These are phyloP conservation scores for Amaranthus tricolor DNA, from an alignment of 179 eudicot species.

Conservation along the genomic window DNA sequence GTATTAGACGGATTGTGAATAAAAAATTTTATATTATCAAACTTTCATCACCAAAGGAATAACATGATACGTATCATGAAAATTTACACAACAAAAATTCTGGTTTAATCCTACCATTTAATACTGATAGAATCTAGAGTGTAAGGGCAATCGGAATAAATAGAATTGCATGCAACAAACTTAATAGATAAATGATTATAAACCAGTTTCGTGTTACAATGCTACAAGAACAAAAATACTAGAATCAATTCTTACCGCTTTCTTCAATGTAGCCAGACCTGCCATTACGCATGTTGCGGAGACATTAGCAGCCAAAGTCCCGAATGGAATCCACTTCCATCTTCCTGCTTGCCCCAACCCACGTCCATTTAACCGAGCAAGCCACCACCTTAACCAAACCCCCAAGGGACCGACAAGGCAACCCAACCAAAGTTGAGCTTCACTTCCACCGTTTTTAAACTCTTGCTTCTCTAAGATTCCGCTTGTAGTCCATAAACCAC, in stretches of 20 bases:
- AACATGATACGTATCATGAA: too few species aligned
- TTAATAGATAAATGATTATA: background rate
- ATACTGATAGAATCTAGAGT: background rate
- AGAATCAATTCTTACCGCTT: slow-evolving; percentile 42
- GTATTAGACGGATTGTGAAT: too few species aligned
- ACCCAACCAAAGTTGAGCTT: slow-evolving; percentile 67
- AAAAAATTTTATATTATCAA: too few species aligned
- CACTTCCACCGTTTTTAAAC: slow-evolving; percentile 45
- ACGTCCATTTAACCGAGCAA: slow-evolving; percentile 73
- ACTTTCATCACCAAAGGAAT: too few species aligned
- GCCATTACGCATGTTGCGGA: slow-evolving; percentile 84
- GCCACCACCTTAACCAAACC: slow-evolving; percentile 83
- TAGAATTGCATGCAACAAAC: background rate
- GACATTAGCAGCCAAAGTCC: slow-evolving; percentile 74
- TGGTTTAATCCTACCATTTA: too few species aligned
- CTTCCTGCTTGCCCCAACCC: slow-evolving; percentile 54
- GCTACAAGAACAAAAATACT: background rate
- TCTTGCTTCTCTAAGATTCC: slow-evolving; percentile 41
- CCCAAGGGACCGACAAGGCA: slow-evolving; percentile 79
- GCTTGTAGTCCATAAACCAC: slow-evolving; percentile 44
- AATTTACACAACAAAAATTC: too few species aligned
- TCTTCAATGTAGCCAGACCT: slow-evolving; percentile 63
- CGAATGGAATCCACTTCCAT: slow-evolving; percentile 79
- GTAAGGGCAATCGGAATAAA: background rate
- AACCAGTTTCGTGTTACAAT: background rate